Evolutionary conservation across 2,329 filamentous ascomycete genomes (phyloP).

Genomic region (Exserohilum rostratum): DNA sequence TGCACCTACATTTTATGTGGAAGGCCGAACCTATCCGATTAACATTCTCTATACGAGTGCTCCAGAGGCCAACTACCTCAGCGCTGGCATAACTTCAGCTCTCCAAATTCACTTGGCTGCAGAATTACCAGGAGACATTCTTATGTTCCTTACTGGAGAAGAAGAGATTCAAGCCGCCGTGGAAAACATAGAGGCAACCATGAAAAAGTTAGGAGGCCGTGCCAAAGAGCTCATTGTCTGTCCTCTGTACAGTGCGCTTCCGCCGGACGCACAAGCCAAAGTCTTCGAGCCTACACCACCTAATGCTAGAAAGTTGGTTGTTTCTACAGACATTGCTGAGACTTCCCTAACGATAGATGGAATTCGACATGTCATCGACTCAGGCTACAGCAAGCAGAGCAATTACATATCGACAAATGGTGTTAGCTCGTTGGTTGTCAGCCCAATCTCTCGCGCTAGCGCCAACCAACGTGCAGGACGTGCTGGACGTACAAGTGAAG

Average conservation of each 20-base stretch:
- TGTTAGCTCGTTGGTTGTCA: slow-evolving; percentile 90
- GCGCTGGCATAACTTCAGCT: slow-evolving; percentile 87
- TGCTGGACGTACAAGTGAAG: slow-evolving; percentile 88
- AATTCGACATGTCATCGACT: slow-evolving; percentile 94
- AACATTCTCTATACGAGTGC: slow-evolving; percentile 41
- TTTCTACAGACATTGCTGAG: slow-evolving; percentile 97
- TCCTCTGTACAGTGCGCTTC: slow-evolving; percentile 93
- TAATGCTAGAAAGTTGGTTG: slow-evolving; percentile 83
- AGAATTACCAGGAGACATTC: slow-evolving; percentile 75
- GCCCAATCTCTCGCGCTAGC: slow-evolving; percentile 87
- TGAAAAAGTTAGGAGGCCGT: slow-evolving; percentile 81
- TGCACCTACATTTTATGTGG: slow-evolving; percentile 92
- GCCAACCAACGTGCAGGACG: slow-evolving; percentile 92
- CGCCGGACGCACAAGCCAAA: slow-evolving; percentile 86
- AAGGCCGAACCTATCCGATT: slow-evolving; percentile 57
- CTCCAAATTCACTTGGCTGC: slow-evolving; percentile 93
- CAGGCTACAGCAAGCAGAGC: slow-evolving; percentile 86
- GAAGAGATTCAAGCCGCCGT: slow-evolving; percentile 94
- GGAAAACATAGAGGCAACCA: slow-evolving; percentile 82
- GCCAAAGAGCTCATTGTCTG: slow-evolving; percentile 87
- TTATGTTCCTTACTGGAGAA: slow-evolving; percentile 94
- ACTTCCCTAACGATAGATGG: slow-evolving; percentile 95
- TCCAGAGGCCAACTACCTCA: slow-evolving; percentile 92
- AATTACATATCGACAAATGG: slow-evolving; percentile 87
- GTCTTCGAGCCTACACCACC: slow-evolving; percentile 94